Conservation (phyloP, 2,329 filamentous ascomycete species). For the Fusarium paranaense region DNA sequence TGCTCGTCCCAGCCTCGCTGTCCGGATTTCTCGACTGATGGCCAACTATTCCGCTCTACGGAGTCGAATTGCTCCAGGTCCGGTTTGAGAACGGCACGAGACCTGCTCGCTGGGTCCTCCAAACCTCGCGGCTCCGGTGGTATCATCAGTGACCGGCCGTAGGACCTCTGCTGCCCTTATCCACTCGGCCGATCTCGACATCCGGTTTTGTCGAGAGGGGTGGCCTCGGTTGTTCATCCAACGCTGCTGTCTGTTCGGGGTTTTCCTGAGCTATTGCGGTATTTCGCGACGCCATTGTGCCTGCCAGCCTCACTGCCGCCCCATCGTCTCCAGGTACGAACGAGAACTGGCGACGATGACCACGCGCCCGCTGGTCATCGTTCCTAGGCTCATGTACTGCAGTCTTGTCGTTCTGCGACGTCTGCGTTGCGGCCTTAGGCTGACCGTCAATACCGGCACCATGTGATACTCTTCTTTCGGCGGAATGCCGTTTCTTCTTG, state of each 20-base stretch:
- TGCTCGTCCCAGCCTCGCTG: background rate
- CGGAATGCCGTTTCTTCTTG: constrained; percentile 9
- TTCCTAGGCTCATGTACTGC: background rate
- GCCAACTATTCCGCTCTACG: background rate
- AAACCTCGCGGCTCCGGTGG: background rate
- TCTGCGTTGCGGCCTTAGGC: background rate
- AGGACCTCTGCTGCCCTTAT: constrained; percentile 4
- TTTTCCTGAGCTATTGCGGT: background rate
- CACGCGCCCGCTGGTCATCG: background rate
- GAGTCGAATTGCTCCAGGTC: background rate
- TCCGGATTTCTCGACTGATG: background rate
- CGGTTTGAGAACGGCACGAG: background rate
- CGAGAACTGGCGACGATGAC: constrained; percentile 44
- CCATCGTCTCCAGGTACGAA: constrained; percentile 45
- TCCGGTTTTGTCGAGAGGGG: constrained; percentile 1
- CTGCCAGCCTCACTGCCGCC: constrained; percentile 9
- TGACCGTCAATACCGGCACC: background rate
- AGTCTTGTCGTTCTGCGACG: background rate
- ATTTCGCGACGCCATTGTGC: background rate
- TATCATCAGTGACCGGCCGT: constrained; percentile 11
- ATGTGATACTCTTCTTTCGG: background rate
- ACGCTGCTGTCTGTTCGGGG: background rate
- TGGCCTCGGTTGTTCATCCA: background rate
- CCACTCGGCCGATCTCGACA: constrained; percentile 34
- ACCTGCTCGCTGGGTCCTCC: background rate